Conservation (phyloP, 208 protist genomes). For the Leishmania mexicana region DNA sequence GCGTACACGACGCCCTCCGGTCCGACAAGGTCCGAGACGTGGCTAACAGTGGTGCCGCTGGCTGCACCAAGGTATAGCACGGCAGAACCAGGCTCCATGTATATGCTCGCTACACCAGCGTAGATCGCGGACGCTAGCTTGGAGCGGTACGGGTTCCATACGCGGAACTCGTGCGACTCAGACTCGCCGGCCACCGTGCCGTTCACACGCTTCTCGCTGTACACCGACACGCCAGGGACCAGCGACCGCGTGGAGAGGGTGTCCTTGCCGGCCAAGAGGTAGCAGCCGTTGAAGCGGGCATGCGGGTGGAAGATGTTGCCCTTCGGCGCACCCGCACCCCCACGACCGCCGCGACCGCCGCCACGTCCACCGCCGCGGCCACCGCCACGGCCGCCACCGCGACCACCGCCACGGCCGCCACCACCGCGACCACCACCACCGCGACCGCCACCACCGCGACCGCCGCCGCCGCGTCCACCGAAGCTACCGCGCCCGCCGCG, state of each 20-base stretch:
- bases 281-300: conserved; percentile 96
- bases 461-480: conserved; percentile 37
- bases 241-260: conserved; percentile 97
- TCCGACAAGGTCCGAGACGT: conserved; percentile 99
- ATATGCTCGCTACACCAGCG: conserved; percentile 98
- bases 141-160: conserved; percentile 99
- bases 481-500: conserved; percentile 30
- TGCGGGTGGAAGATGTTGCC: conserved; percentile 97
- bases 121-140: conserved; percentile 99
- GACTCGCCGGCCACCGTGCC: conserved; percentile 71
- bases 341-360: conserved; percentile 54
- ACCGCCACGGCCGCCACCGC: conserved; percentile 55
- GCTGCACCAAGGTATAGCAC: conserved; percentile 99
- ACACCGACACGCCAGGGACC: conserved; percentile 98
- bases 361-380: conserved; percentile 60
- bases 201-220: conserved; percentile 99
- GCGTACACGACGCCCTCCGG: conserved; percentile 99
- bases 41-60: conserved; percentile 99
- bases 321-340: conserved; percentile 56
- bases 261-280: conserved; percentile 98
- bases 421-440: conserved; percentile 41
- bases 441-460: conserved; percentile 47
- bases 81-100: conserved; percentile 98
- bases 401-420: conserved; percentile 45
- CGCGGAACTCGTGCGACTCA: conserved; percentile 98